Evolutionary conservation across 129 eudicot genomes (phyloP).

Genomic region (Flaveria ramosissima): DNA sequence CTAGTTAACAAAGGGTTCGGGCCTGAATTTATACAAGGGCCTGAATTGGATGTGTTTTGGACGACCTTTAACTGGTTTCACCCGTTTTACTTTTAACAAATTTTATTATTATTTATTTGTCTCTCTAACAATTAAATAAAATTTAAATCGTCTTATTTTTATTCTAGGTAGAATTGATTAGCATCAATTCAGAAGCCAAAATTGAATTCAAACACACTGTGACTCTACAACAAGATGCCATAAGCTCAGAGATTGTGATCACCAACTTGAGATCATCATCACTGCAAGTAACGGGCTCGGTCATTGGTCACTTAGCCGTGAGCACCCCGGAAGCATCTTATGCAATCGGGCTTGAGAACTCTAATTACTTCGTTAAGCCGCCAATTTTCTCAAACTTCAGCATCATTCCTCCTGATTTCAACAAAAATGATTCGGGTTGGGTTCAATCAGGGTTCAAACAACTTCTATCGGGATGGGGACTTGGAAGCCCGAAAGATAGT

Average conservation of each 20-base stretch:
- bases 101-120: background rate
- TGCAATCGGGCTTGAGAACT: slow-evolving; percentile 72
- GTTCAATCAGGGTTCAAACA: slow-evolving; percentile 34
- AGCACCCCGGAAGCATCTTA: slow-evolving; percentile 92
- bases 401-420: slow-evolving; percentile 59
- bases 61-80: background rate
- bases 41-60: background rate
- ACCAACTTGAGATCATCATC: slow-evolving; percentile 51
- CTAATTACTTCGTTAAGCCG: slow-evolving; percentile 61
- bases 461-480: slow-evolving; percentile 45
- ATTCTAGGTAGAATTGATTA: slow-evolving; percentile 65
- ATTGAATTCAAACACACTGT: slow-evolving; percentile 60
- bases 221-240: slow-evolving; percentile 51
- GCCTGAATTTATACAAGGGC: background rate
- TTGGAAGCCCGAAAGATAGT: slow-evolving; percentile 13
- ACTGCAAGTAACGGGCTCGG: slow-evolving; percentile 59
- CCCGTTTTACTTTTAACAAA: background rate
- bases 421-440: slow-evolving; percentile 38
- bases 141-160: background rate
- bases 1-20: background rate
- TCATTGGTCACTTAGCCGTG: slow-evolving; percentile 71
- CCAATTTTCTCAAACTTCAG: slow-evolving; percentile 59
- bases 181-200: slow-evolving; percentile 41
- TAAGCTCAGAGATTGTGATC: slow-evolving; percentile 61
- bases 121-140: no score